Evolutionary conservation across 441 rosid genomes (phyloP), one percentile per base, ranked within the genome.

Genomic region (Dalechampia spathulata): DNA sequence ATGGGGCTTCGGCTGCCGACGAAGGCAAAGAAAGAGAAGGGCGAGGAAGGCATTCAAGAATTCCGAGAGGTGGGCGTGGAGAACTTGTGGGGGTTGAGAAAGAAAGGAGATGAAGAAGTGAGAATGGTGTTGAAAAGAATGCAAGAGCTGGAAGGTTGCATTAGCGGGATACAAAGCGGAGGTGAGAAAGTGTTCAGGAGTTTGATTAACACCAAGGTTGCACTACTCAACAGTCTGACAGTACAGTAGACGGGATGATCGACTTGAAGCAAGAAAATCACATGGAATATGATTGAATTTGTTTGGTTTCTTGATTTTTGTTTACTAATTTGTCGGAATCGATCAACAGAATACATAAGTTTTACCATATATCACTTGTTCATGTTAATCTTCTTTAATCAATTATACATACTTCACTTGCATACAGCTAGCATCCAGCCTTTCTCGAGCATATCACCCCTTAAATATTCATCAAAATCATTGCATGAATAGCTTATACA

Each of bases 101-200:
- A 80, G 52, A 81, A 77, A 66, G 70, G 74, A 26, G 86, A 74
- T 8, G 96, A 78, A 25, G 94, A 83, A 43, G 75, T 80, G 53
- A 81, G 57, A 67, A 53, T 57, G 46, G 67, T 78, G 27, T 51
- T 68, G 74, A 74, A 68, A 70, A 78, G 66, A 52, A 80, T 90
- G 87, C 67, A 65, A 52, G 78, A 76, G 0, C 37, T 85, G 52
- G 97, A 87, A 56, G 70, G 41, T 7, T 69, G 85, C 51, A 67
- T 83, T 6, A 44, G 69, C 23, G 77, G 54, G 14, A 65, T 90
- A 16, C 91, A 82, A 60, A 44, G 42, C 12, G 72, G 66, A 4
- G 68, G 72, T 15, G 75, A 69, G 61, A 76, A 68, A 51, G 80
- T 72, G 28, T 78, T 78, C 19, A 69, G 89, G 71, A 76, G 83